phyloP scores from a whole-genome alignment of 345 rosid genomes.

The Eucalyptus curtisii region DNA sequence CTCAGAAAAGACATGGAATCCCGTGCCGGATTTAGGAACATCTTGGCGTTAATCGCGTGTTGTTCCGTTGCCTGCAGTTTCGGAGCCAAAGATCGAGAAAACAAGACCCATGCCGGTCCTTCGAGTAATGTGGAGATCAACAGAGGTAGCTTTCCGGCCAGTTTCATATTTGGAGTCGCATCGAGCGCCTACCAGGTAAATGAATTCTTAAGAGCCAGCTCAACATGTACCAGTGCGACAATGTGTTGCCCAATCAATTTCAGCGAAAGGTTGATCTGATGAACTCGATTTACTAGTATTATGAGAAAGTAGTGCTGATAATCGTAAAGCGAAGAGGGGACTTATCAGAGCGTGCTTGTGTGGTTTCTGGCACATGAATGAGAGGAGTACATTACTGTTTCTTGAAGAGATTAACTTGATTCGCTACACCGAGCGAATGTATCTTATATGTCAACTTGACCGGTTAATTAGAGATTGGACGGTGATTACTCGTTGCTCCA shows the following conservation, averaged over 20 bases:
- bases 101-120: not conserved
- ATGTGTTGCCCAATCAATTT: not conserved
- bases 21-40: not conserved
- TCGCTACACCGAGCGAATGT: not conserved
- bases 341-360: not conserved
- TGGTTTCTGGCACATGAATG: not conserved
- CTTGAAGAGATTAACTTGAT: not conserved
- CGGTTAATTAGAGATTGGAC: not conserved
- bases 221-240: no score
- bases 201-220: not conserved
- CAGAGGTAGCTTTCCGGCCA: constrained; percentile 4
- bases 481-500: not conserved
- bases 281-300: not conserved
- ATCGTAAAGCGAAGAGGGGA: not conserved
- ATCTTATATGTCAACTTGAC: not conserved
- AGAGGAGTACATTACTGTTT: not conserved
- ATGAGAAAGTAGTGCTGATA: not conserved
- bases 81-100: not conserved
- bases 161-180: constrained; percentile 6
- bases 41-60: not conserved
- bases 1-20: not conserved
- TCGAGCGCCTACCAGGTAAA: constrained; percentile 10
- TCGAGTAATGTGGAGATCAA: not conserved
- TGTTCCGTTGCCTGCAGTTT: not conserved
- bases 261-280: not conserved